phyloP scores from a whole-genome alignment of 169 alveolate genomes.

The Plasmodium gonderi region DNA sequence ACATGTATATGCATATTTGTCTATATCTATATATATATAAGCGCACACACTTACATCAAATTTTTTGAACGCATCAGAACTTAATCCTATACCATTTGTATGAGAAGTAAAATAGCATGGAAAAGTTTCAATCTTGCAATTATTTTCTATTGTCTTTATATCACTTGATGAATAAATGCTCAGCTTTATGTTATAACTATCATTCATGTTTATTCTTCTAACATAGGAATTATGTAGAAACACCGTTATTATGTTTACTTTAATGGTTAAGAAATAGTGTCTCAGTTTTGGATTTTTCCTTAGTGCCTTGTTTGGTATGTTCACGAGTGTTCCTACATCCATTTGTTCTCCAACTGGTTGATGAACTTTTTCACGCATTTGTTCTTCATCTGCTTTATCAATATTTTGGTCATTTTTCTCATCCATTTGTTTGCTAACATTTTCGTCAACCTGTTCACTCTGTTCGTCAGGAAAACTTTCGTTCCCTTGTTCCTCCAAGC shows the following conservation, averaged over 20 bases:
- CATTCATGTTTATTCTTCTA: slow-evolving; percentile 13
- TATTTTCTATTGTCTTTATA: slow-evolving; percentile 34
- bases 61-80: slow-evolving; percentile 63
- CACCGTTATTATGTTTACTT: slow-evolving; percentile 45
- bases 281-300: neutral
- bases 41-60: slow-evolving; percentile 13
- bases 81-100: slow-evolving; percentile 37
- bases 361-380: neutral
- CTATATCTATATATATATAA: neutral
- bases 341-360: neutral
- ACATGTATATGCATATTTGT: neutral
- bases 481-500: neutral
- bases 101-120: slow-evolving; percentile 51
- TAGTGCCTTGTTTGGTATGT: neutral
- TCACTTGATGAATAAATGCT: slow-evolving; percentile 39
- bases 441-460: neutral
- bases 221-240: slow-evolving; percentile 13
- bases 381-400: neutral
- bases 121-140: slow-evolving; percentile 11
- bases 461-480: neutral
- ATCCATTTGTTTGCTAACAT: neutral
- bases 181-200: slow-evolving; percentile 17
- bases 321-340: neutral
- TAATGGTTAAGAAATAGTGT: slow-evolving; percentile 7
- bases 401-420: neutral